Base-by-base conservation (phyloP, 139 green algal species). In the Chlorella sp. region DNA sequence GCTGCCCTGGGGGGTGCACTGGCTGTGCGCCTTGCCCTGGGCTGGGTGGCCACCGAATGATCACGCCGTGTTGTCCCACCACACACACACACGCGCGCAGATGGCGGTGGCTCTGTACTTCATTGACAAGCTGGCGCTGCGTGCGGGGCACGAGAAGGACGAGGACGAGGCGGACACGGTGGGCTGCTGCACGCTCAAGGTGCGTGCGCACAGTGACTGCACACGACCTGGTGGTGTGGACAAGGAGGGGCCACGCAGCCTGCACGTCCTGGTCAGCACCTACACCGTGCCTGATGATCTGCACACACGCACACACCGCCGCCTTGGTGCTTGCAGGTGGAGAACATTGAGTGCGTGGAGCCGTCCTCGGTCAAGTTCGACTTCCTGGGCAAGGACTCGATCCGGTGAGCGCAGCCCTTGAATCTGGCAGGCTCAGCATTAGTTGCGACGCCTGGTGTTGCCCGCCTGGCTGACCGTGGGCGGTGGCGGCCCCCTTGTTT, bases 81-180 rank as follows among this genome's bases (percentile, higher is more conserved):
- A n/a, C n/a, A n/a, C n/a, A n/a, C n/a, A n/a, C n/a, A n/a, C n/a
- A n/a, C 61, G n/a, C 5, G 5, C 33, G 14, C 95, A 99, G 89
- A 97, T 99, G 83, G 94, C 81, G 0, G 90, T 91, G 0, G 93
- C 95, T 0, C 85, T 97, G 36, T 99, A 99, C 87, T 95, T 98
- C 78, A 96, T 99, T 51, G 95, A 99, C 85, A 92, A 90, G 81
- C 87, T 99, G 65, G 95, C 95, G 49, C 88, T 99, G 73, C 93
- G 95, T 81, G 95, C 95, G n/a, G 95, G 95, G 5, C 95, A 98
- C 69, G 95, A 97, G 65, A 97, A 97, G 83, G 93, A 99, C 67
- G 95, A 99, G 36, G 95, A 99, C 69, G 95, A 98, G 82, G 95
- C 95, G n/a, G 95, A 99, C 80, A 99, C 95, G 1, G 95, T 99